Conservation (phyloP, 352 stramenopile genomes). For the Globisporangium rhizosaccharum region DNA sequence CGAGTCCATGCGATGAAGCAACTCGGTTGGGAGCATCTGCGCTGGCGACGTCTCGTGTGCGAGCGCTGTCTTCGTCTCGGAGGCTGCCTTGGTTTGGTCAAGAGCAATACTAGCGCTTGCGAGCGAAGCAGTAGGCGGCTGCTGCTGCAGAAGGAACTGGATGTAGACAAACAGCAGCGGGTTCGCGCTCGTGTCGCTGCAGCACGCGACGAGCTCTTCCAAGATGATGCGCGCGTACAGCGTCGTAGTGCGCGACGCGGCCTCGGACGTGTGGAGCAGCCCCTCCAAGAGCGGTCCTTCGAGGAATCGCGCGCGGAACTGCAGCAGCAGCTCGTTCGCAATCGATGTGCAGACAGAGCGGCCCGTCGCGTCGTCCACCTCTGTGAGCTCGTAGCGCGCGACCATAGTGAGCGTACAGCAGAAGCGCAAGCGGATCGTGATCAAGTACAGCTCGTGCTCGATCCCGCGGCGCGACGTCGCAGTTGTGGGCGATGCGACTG, state of each 20-base stretch:
- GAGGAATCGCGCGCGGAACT: conserved; percentile 71
- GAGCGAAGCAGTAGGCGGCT: not conserved
- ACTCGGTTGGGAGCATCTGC: conserved; percentile 54
- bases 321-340: conserved; percentile 61
- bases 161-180: conserved; percentile 72
- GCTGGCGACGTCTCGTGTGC: not conserved
- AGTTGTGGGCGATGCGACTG: not conserved
- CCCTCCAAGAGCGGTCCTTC: conserved; percentile 60
- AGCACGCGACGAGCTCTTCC: conserved; percentile 72
- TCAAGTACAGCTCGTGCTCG: conserved; percentile 42
- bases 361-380: conserved; percentile 36
- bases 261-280: conserved; percentile 67
- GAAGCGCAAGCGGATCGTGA: conserved; percentile 71
- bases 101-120: too few species aligned
- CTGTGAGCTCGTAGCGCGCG: conserved; percentile 57
- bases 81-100: not conserved
- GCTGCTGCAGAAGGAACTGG: conserved; percentile 66
- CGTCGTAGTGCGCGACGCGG: conserved; percentile 51
- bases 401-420: conserved; percentile 84
- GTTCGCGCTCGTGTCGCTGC: conserved; percentile 62
- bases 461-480: conserved; percentile 20
- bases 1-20: conserved; percentile 78
- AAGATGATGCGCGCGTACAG: conserved; percentile 76
- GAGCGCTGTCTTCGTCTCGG: not conserved
- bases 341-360: conserved; percentile 50